phyloP scores from a whole-genome alignment of 495 filamentous ascomycete species.

The Xylaria castorea region DNA sequence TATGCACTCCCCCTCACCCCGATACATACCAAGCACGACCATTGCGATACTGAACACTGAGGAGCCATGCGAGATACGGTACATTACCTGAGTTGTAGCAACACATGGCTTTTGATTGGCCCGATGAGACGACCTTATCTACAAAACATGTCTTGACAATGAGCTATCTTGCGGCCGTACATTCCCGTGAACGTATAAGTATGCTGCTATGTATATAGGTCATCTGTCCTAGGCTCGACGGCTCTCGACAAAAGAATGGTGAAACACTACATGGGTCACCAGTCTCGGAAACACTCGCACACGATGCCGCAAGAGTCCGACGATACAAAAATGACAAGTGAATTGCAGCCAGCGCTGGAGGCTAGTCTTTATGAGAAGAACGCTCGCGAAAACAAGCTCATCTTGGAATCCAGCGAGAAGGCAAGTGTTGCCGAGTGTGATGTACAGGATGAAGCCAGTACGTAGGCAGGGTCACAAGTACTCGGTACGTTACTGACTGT shows the following conservation, averaged over 20 bases:
- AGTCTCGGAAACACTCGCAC: background rate
- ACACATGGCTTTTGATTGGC: slow-evolving; percentile 2
- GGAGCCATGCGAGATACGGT: slow-evolving; percentile 5
- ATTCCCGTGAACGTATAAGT: background rate
- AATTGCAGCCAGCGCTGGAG: slow-evolving; percentile 13
- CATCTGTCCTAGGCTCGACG: background rate
- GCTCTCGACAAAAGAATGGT: background rate
- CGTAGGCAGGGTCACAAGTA: background rate
- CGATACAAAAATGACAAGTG: slow-evolving; percentile 4
- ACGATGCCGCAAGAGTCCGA: slow-evolving; percentile 11
- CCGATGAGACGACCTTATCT: slow-evolving; percentile 6
- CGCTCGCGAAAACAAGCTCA: slow-evolving; percentile 33
- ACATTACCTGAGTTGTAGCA: background rate
- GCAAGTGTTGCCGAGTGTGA: slow-evolving; percentile 31
- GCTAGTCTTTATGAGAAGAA: slow-evolving; percentile 25
- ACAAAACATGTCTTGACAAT: background rate
- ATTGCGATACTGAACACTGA: background rate
- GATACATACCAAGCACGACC: background rate
- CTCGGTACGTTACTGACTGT: background rate
- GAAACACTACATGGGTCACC: background rate
- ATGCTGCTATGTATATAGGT: slow-evolving; percentile 10
- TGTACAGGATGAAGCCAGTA: slow-evolving; percentile 30
- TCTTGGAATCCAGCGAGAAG: slow-evolving; percentile 32
- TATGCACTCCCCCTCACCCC: slow-evolving; percentile 17
- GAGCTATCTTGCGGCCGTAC: slow-evolving; percentile 1